Base-by-base conservation (phyloP, 169 alveolate species). In the Cryptosporidium viatorum region DNA sequence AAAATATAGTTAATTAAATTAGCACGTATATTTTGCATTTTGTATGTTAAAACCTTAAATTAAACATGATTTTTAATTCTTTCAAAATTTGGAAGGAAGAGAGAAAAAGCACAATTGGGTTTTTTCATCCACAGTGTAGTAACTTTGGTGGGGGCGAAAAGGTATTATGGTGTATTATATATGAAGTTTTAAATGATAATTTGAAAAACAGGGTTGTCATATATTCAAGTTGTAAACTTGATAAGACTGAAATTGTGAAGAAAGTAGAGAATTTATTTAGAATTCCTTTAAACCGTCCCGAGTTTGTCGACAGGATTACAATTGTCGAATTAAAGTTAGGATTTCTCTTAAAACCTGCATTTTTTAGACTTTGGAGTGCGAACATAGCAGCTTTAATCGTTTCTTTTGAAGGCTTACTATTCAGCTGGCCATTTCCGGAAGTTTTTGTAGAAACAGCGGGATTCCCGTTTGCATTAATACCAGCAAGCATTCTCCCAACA, bases 91-190 rank as follows among this genome's bases (percentile, higher is more conserved):
- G 86, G 86, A 73, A 55, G 31, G 26, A 73, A 2, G 85, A 39
- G 31, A 69, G 91, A 31, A 37, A 69, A 41, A 23, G 23, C 9
- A 65, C 91, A 31, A 23, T 84, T 29, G 91, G 71, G 12, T 86
- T 86, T 71, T 86, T 86, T 59, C 92, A 86, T 45, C 92, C 92
- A 10, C 89, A 86, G 23, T 86, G 92, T 48, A 8, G 52, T 12
- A 68, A 71, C 31, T 60, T 73, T 52, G 92, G 92, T n/a, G 92
- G 92, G 58, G 92, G 92, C 39, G 92, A 86, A 21, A 71, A 85
- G 37, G 92, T 86, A 31, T 75, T 86, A 41, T 86, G 92, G 92
- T 35, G 70, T 59, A 85, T 85, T 59, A 70, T 86, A 12, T 48
- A 62, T 23, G 91, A 75, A 7, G 37, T 60, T 16, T 37, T 73